Percentiles rank a stretch among this genome's conserved stretches.
phyloP scores from a whole-genome alignment of 192 early-diverging fungal genomes.

The Phlyctochytrium planicorne region DNA sequence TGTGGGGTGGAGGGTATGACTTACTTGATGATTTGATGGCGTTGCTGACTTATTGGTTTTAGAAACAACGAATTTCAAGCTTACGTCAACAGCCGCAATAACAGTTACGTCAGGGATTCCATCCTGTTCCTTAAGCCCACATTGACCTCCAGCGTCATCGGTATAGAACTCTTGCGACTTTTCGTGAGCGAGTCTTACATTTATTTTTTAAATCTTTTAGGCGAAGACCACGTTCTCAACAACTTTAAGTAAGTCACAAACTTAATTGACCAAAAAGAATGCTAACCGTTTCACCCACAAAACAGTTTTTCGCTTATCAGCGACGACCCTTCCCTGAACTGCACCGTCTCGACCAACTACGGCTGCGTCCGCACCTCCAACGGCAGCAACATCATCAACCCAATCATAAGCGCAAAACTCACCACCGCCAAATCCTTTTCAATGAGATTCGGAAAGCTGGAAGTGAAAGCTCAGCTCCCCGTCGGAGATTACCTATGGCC shows the following conservation, averaged over 20 bases:
- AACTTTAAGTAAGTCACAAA: no score
- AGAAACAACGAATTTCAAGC: conserved; percentile 29
- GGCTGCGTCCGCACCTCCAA: conserved; percentile 25
- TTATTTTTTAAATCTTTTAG: no score
- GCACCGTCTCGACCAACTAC: conserved; percentile 32
- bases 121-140: conserved; percentile 62
- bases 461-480: conserved; percentile 56
- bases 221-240: no score
- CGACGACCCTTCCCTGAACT: conserved; percentile 5
- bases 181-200: no score
- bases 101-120: conserved; percentile 61
- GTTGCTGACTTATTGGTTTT: not conserved
- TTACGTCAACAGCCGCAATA: conserved; percentile 30
- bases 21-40: not conserved
- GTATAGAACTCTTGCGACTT: conserved; percentile 31
- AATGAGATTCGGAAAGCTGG: conserved; percentile 57
- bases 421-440: conserved; percentile 45
- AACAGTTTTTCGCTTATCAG: not conserved
- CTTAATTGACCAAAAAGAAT: not conserved
- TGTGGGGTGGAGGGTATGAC: conserved; percentile 26
- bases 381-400: conserved; percentile 50
- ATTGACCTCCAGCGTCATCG: conserved; percentile 53
- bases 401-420: conserved; percentile 57
- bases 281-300: no score
- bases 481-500: conserved; percentile 47